These are phyloP conservation scores for Termitomyces bulborhizus DNA, from an alignment of 768 basidiomycete species.

Conservation along the genomic window DNA sequence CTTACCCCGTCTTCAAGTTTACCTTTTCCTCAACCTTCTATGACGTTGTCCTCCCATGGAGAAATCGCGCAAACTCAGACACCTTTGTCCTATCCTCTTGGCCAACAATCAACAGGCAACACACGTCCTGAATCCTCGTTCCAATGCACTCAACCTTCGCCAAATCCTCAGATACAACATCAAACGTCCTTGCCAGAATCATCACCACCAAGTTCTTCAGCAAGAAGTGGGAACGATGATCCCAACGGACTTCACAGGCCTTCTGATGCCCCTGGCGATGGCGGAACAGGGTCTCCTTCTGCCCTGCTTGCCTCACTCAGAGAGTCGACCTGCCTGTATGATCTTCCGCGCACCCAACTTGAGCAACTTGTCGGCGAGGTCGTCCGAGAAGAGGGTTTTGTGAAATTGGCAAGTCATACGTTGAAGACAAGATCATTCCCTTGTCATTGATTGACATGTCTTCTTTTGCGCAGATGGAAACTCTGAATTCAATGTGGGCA, in stretches of 20 bases:
- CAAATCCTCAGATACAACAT: background rate
- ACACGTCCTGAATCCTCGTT: background rate
- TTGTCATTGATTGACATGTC: background rate
- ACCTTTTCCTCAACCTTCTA: background rate
- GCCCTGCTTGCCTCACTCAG: slow-evolving; percentile 33
- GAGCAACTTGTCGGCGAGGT: slow-evolving; percentile 55
- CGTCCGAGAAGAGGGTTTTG: slow-evolving; percentile 72
- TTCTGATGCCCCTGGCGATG: background rate
- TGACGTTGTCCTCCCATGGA: slow-evolving; percentile 3
- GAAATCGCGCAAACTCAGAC: slow-evolving; percentile 1
- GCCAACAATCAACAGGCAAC: background rate
- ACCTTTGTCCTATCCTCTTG: slow-evolving; percentile 1
- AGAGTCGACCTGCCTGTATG: slow-evolving; percentile 44
- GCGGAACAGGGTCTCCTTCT: background rate
- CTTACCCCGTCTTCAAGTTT: slow-evolving; percentile 11
- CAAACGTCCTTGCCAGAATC: slow-evolving; percentile 7
- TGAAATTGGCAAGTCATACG: slow-evolving; percentile 51
- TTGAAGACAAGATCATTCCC: background rate
- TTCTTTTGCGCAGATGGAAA: slow-evolving; percentile 36
- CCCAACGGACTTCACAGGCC: background rate
- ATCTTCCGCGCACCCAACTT: slow-evolving; percentile 43
- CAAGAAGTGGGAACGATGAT: background rate
- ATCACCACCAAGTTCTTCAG: slow-evolving; percentile 10
- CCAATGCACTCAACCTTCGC: background rate
- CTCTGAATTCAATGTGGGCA: slow-evolving; percentile 47